Conservation (phyloP, 345 rosid species). For the sweet orange (Citrus sinensis) region DVS_A1.0 CM039164.1:7921001-7921500, state of each 20-base stretch:
- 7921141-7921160: neutral
- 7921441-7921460: slow-evolving; percentile 8
- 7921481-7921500: neutral
- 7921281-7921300: neutral
- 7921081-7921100: neutral
- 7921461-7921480: slow-evolving; percentile 6
- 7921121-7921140: neutral
- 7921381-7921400: neutral
- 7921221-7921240: neutral
- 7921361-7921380: neutral
- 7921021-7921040: neutral
- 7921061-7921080: neutral
- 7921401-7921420: neutral
- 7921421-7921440: slow-evolving; percentile 3
- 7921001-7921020: neutral
- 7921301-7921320: neutral
- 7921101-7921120: neutral
- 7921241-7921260: neutral
- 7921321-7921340: neutral
- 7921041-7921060: neutral
- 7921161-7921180: neutral
- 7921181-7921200: neutral
- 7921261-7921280: neutral
- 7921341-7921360: neutral
- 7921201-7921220: neutral